phyloP scores from a whole-genome alignment of 2,329 filamentous ascomycete genomes.

The Helminthosporium solani region DNA sequence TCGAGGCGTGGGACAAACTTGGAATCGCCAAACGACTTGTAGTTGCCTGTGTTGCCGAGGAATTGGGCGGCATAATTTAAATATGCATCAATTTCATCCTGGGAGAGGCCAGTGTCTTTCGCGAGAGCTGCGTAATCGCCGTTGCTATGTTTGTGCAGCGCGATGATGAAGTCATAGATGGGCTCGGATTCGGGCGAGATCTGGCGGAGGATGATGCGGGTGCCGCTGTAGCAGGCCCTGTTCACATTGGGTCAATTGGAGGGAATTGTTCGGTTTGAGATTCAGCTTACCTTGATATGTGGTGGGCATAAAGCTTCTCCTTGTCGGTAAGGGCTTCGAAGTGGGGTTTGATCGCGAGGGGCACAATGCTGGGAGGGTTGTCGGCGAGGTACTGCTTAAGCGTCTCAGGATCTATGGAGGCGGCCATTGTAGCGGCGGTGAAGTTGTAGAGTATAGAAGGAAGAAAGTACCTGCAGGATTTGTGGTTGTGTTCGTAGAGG shows the following conservation, averaged over 20 bases:
- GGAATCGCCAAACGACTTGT: conserved; percentile 53
- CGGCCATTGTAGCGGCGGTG: conserved; percentile 18
- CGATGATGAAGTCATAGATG: conserved; percentile 58
- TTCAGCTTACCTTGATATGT: conserved; percentile 39
- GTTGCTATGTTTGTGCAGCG: conserved; percentile 49
- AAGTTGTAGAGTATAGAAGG: neutral
- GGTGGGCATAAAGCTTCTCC: conserved; percentile 89
- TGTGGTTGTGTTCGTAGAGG: no score
- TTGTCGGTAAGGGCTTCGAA: conserved; percentile 75
- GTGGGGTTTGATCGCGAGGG: conserved; percentile 87
- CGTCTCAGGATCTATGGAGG: conserved; percentile 46
- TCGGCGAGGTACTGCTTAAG: conserved; percentile 81
- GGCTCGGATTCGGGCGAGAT: conserved; percentile 53
- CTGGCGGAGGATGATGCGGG: conserved; percentile 55
- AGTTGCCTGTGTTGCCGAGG: conserved; percentile 57
- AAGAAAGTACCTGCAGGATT: conserved; percentile 2
- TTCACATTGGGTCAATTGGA: neutral
- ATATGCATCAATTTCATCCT: conserved; percentile 40
- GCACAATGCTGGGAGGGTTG: conserved; percentile 82
- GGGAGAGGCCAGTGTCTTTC: conserved; percentile 45
- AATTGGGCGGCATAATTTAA: conserved; percentile 48
- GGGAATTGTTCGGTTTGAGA: conserved; percentile 2
- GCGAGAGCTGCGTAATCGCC: conserved; percentile 52
- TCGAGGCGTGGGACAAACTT: conserved; percentile 55
- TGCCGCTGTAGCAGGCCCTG: conserved; percentile 51